phyloP scores from a whole-genome alignment of 2,329 filamentous ascomycete species.

The Fusarium aywerte region DNA sequence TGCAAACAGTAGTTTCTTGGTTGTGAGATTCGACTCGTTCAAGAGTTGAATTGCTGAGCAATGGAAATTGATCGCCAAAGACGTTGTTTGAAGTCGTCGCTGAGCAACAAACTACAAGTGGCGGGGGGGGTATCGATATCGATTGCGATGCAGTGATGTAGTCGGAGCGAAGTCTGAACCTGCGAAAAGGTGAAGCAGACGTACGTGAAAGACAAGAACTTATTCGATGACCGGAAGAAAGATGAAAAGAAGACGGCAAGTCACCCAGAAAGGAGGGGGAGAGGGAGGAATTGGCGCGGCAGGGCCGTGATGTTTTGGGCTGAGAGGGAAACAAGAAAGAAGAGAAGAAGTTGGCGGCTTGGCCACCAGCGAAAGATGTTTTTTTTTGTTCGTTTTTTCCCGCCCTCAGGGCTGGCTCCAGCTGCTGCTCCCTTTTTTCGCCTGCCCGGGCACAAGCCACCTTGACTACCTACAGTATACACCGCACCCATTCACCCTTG shows the following conservation, averaged over 20 bases:
- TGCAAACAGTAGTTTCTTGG: constrained; percentile 22
- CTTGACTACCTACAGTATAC: background rate
- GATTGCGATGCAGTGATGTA: constrained; percentile 33
- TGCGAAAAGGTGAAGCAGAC: constrained; percentile 37
- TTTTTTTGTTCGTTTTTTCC: constrained; percentile 43
- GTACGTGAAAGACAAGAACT: constrained; percentile 49
- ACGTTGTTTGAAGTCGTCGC: constrained; percentile 26
- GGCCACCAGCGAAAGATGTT: constrained; percentile 37
- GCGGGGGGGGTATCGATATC: constrained; percentile 34
- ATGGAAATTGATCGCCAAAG: constrained; percentile 17
- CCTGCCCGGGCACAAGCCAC: constrained; percentile 28
- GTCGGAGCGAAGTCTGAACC: constrained; percentile 34
- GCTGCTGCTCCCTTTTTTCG: constrained; percentile 23
- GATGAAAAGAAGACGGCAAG: constrained; percentile 53
- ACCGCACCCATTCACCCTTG: constrained; percentile 29
- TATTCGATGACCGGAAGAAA: constrained; percentile 48
- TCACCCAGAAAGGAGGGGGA: constrained; percentile 52
- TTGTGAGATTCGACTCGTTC: constrained; percentile 8
- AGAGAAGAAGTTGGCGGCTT: constrained; percentile 34
- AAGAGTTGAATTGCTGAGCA: constrained; percentile 17
- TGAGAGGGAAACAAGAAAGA: constrained; percentile 44
- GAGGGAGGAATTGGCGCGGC: constrained; percentile 57
- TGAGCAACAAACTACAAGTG: constrained; percentile 36
- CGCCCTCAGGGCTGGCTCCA: constrained; percentile 8
- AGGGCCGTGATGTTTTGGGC: constrained; percentile 54